These are phyloP conservation scores for Celoporthe dispersa DNA, from an alignment of 2,329 filamentous ascomycete species.

Conservation along the genomic window DNA sequence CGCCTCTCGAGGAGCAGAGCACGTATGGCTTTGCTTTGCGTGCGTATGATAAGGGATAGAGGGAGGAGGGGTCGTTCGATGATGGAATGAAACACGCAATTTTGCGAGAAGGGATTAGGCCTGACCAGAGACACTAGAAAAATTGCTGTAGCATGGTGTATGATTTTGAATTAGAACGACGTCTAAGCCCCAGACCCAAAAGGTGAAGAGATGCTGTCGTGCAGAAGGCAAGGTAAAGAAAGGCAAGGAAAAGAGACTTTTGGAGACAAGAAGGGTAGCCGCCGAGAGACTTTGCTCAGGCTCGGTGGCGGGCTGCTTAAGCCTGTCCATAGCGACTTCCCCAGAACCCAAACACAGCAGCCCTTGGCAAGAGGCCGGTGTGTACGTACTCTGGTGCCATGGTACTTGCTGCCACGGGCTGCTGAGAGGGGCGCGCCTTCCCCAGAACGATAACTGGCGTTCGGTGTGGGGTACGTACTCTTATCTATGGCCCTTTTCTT, in stretches of 20 bases:
- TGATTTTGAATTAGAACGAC: not conserved
- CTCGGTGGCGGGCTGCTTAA: not conserved
- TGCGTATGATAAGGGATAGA: not conserved
- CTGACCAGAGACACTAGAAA: not conserved
- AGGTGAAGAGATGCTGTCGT: not conserved
- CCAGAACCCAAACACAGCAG: too few relatives aligned
- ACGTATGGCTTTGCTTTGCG: not conserved
- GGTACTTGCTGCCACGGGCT: not conserved
- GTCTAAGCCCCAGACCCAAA: not conserved
- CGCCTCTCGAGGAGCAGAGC: not conserved
- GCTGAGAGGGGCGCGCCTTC: not conserved
- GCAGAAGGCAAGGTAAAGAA: not conserved
- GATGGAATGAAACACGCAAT: slow-evolving; percentile 4
- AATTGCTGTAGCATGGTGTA: not conserved
- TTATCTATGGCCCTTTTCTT: not conserved
- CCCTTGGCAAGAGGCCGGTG: too few relatives aligned
- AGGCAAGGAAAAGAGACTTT: not conserved
- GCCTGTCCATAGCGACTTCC: too few relatives aligned
- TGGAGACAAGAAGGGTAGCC: not conserved
- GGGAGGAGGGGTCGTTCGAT: not conserved
- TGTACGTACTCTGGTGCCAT: not conserved
- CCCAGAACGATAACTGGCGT: not conserved
- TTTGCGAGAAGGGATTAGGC: not conserved
- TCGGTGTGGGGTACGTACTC: not conserved
- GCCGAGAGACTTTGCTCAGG: not conserved